Base-by-base conservation (phyloP, 2,329 filamentous ascomycete species). In the Fusarium solani-melongenae region DNA sequence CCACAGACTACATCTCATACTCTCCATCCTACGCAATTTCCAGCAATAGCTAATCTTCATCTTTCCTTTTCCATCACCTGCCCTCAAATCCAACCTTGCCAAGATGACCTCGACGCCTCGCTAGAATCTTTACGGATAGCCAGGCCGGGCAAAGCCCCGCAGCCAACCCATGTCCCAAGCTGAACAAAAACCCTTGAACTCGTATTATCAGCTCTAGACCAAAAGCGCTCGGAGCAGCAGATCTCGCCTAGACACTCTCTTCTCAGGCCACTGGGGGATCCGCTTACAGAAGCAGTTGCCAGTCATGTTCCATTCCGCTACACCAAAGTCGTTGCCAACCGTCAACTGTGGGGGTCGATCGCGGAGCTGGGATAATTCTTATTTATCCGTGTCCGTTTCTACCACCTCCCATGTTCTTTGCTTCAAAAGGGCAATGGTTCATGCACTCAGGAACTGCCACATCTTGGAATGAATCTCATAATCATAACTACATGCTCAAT, bases 401-500 rank as follows among this genome's bases (percentile, higher is more conserved):
- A 31, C 24, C 24, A 49, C 44, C 11, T 41, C 38, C 38, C 22
- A 24, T 22, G 24, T 24, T 10, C 15, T 49, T 49, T 11, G 24
- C 22, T 49, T 49, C 24, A 49, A 49, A 49, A 17, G 22, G 22
- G 11, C 24, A 27, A 29, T n/a, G 44, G 44, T 49, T 49, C 24
- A 49, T 49, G 22, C 24, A 29, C 41, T 24, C 12, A 46, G 41
- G 41, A 24, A 24, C 22, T 46, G 44, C 15, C 15, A 49, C 44
- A 49, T 49, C 15, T 55, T 20, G 51, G 29, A 55, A 33, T 17
- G 15, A 55, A n/a, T 55, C 51, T 55, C 51, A 55, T 58, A 39
- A 58, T 58, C 55, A 38, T 38, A 58, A 58, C 33, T 58, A 39
- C 55, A 58, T 58, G 33, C n/a, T 38, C 55, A 58, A 39, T 58